Conservation (phyloP, 2,329 filamentous ascomycete species). For the Aureobasidium sp. region DNA sequence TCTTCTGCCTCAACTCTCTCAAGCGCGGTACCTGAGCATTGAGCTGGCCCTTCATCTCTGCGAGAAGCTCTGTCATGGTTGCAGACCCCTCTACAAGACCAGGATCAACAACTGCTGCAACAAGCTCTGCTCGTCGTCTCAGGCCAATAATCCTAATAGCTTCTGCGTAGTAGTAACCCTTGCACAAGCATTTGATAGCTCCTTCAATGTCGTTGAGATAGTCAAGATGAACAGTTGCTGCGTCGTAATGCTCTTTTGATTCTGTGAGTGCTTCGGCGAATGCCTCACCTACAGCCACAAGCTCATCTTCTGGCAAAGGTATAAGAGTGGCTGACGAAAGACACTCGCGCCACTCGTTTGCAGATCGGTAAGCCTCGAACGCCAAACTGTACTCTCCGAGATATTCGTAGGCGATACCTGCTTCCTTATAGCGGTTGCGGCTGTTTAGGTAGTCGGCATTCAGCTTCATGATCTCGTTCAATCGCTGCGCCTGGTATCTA, state of each 20-base stretch:
- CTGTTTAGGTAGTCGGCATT: conserved; percentile 74
- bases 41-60: conserved; percentile 84
- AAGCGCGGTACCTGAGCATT: conserved; percentile 80
- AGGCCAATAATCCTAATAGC: conserved; percentile 72
- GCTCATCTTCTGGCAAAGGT: conserved; percentile 52
- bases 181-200: conserved; percentile 74
- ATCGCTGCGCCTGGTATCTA: conserved; percentile 66
- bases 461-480: conserved; percentile 62
- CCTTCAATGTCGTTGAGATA: conserved; percentile 66
- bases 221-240: conserved; percentile 73
- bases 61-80: conserved; percentile 80
- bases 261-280: conserved; percentile 77
- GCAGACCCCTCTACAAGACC: conserved; percentile 76
- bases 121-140: conserved; percentile 53
- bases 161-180: conserved; percentile 78
- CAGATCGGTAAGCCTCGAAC: conserved; percentile 74
- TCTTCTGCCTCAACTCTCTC: conserved; percentile 71
- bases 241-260: conserved; percentile 73
- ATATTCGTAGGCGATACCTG: conserved; percentile 82
- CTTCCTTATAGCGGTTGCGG: conserved; percentile 73
- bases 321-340: conserved; percentile 70
- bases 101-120: conserved; percentile 64
- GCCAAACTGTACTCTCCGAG: conserved; percentile 67
- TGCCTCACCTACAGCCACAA: conserved; percentile 61
- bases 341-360: conserved; percentile 86